Percentiles rank a stretch among this genome's conserved stretches.
Evolutionary conservation across 2,329 filamentous ascomycete species (phyloP).

Genomic region (Botryotinia convoluta): DNA sequence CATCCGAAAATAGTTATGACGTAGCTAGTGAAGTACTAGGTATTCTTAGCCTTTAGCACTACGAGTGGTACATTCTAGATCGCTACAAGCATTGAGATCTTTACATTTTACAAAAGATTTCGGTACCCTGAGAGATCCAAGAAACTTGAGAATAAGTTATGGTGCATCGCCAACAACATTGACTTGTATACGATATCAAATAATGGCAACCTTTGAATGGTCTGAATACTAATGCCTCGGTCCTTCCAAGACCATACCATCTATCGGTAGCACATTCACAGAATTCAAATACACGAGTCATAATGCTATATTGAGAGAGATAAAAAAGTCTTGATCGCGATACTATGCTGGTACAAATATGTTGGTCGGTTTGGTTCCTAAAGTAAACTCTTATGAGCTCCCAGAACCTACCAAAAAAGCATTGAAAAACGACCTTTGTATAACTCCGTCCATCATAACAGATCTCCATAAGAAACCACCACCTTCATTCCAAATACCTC

Average conservation of each 20-base stretch:
- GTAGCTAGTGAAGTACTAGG: constrained; percentile 5
- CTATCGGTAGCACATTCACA: neutral
- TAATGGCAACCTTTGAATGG: neutral
- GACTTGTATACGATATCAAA: neutral
- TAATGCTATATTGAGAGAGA: neutral
- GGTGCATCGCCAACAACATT: neutral
- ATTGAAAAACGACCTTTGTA: constrained; percentile 36
- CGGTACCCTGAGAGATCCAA: neutral
- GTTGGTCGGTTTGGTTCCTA: constrained; percentile 29
- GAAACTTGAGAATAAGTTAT: neutral
- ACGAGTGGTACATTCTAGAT: neutral
- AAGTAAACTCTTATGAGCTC: constrained; percentile 29
- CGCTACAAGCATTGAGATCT: neutral
- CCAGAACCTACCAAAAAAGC: constrained; percentile 28
- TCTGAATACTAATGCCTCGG: neutral
- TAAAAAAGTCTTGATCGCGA: constrained; percentile 35
- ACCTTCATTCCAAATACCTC: constrained; percentile 15
- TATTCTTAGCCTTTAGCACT: neutral
- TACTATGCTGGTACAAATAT: constrained; percentile 37
- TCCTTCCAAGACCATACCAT: neutral
- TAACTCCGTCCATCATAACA: constrained; percentile 38
- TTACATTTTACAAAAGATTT: neutral
- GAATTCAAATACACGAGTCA: neutral
- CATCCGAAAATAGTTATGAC: constrained; percentile 16
- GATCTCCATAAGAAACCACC: constrained; percentile 28